These are phyloP conservation scores for Boechera divaricarpa DNA, from an alignment of 345 rosid species.

Conservation along the genomic window DNA sequence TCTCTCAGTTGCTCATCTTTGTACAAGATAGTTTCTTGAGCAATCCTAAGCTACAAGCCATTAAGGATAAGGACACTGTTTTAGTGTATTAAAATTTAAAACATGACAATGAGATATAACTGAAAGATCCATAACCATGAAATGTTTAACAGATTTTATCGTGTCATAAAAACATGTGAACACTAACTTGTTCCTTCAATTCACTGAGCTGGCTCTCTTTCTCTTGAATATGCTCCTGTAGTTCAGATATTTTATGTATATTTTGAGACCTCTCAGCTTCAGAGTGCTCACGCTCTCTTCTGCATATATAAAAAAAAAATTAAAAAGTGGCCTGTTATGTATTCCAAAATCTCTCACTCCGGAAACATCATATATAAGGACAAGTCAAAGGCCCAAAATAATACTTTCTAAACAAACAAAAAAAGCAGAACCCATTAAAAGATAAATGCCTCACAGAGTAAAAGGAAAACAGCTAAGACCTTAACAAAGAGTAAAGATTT, in stretches of 20 bases:
- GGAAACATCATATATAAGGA: background rate
- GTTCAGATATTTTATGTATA: constrained; percentile 75
- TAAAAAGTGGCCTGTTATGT: background rate
- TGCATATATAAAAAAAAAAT: constrained; percentile 44
- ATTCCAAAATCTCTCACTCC: background rate
- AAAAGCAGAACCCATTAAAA: background rate
- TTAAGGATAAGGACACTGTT: constrained; percentile 31
- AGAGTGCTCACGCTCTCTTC: constrained; percentile 98
- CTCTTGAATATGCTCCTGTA: constrained; percentile 91
- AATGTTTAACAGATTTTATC: background rate
- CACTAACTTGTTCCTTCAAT: constrained; percentile 87
- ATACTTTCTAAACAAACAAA: constrained; percentile 14
- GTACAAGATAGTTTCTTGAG: constrained; percentile 80
- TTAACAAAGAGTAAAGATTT: constrained; percentile 46
- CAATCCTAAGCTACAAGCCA: constrained; percentile 75
- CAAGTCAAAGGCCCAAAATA: background rate
- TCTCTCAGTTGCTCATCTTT: constrained; percentile 91
- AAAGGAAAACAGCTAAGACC: background rate
- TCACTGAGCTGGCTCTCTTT: constrained; percentile 85
- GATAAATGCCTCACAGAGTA: background rate
- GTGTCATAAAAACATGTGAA: constrained; percentile 7
- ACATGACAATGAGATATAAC: constrained; percentile 2
- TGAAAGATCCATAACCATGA: constrained; percentile 25
- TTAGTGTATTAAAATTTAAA: constrained; percentile 16
- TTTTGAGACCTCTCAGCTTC: constrained; percentile 94